These are phyloP conservation scores for Trypanosoma avium DNA, from an alignment of 208 protist genomes.

Conservation along the genomic window DNA sequence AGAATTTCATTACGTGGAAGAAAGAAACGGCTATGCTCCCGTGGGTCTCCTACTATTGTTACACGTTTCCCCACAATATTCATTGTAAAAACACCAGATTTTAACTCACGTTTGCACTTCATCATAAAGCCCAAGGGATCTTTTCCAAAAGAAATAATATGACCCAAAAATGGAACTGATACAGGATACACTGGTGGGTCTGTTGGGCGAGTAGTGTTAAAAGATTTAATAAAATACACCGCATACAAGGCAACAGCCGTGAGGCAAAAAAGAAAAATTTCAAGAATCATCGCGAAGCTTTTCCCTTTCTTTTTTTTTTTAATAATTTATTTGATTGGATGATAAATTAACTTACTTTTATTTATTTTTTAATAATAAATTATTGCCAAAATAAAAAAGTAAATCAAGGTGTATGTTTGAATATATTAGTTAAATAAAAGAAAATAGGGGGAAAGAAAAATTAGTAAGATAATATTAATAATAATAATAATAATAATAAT, in stretches of 20 bases:
- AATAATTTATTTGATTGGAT: too few relatives aligned
- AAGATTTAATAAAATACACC: slow-evolving; percentile 80
- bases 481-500: too few relatives aligned
- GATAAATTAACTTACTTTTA: slow-evolving; percentile 8
- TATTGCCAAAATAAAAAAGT: too few relatives aligned
- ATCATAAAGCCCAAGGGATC: slow-evolving; percentile 67
- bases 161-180: slow-evolving; percentile 61
- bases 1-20: slow-evolving; percentile 81
- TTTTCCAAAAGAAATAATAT: slow-evolving; percentile 76
- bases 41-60: slow-evolving; percentile 74
- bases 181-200: slow-evolving; percentile 74
- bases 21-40: slow-evolving; percentile 82
- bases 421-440: too few relatives aligned
- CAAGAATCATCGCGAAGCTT: slow-evolving; percentile 42
- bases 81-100: slow-evolving; percentile 74
- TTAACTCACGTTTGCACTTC: slow-evolving; percentile 56
- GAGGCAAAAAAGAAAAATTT: slow-evolving; percentile 45
- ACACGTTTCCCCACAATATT: slow-evolving; percentile 83
- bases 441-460: too few relatives aligned
- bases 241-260: slow-evolving; percentile 58
- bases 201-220: slow-evolving; percentile 71
- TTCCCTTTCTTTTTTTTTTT: slow-evolving; percentile 11
- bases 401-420: too few relatives aligned
- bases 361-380: slow-evolving; percentile 4
- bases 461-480: too few relatives aligned